Evolutionary conservation across 768 basidiomycete genomes (phyloP), one percentile per base, ranked within the genome.

Genomic region (Rhizopogon sp.): DNA sequence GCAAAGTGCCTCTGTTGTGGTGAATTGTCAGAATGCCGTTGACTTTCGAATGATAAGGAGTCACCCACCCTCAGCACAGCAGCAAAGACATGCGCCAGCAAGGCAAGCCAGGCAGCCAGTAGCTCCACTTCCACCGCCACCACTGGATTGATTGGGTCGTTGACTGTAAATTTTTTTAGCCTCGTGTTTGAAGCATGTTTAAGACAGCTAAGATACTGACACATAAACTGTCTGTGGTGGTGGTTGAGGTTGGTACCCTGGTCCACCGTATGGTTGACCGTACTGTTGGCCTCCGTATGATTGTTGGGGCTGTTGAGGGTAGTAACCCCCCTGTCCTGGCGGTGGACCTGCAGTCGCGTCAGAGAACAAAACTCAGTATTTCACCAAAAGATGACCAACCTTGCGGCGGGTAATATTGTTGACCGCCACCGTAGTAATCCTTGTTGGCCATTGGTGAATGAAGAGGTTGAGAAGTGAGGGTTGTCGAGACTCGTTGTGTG

Each of bases 201-300:
- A 47, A 9, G 31, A 5, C 16, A 16, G 45, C 33, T 20, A 6
- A 17, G 37, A 29, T 37, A 78, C 88, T 60, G 64, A 90, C 89
- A 90, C 87, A 64, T 89, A 88, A 51, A 92, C 84, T 0, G 86
- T 84, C 67, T 92, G 89, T 16, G 90, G 90, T n/a, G 83, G 84
- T 16, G 83, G 85, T 59, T 86, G 81, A 14, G 81, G 80, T 52
- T 80, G 77, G 60, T 79, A 80, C 6, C 66, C 68, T 25, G 72
- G 71, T 16, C 73, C 71, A 29, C 69, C 66, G 14, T 68, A 62
- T 28, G 64, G 66, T 55, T 76, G 75, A 22, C 65, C 64, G 9
- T 70, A 66, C 28, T 71, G 68, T 54, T 84, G 82, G 6, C 72
- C 71, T 54, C 84, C 81, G 66, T 90, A 88, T 0, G 85, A 73